Evolutionary conservation across 768 basidiomycete genomes (phyloP), one percentile per base, ranked within the genome.

Genomic region (Phaeolepiota aurea): DNA sequence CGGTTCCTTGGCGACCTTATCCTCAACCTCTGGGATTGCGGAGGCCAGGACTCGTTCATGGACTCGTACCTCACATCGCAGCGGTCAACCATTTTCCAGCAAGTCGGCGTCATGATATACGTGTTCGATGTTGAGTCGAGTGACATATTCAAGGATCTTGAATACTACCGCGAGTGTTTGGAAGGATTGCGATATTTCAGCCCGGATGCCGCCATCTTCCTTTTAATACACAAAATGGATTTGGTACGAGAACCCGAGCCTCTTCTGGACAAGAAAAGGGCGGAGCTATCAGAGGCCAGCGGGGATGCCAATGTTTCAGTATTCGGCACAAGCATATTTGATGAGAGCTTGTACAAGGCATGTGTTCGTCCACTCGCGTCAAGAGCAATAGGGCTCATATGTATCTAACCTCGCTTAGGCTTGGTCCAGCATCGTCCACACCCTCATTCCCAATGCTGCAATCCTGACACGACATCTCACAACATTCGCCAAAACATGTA

Each of bases 211-310:
- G 77, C 71, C 9, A 80, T 97, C 2, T 97, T 94, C 62, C 68
- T 97, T 25, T 72, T 97, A 2, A 75, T 98, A 32, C 94, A 99
- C 65, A 99, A 99, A 73, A 97, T 98, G 91, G 96, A 99, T 60
- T 70, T 99, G 19, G 85, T 87, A 38, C 65, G 80, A 45, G 75
- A 77, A 42, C 76, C 80, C 35, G 59, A 63, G 20, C 65, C 61
- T 31, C 65, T 75, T 7, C 83, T 91, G 47, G 75, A 79, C 37
- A 77, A 77, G 63, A 87, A 86, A 65, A 74, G 68, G 45, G 71
- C 69, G 45, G 92, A 93, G 50, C 60, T 93, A 43, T 66, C 78
- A 58, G 71, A 78, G 51, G 77, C 76, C 20, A 85, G 82, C 47
- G 77, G 71, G 12, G 77, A 74, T 46, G 65, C 66, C 1, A 43